phyloP scores from a whole-genome alignment of 371 early-diverging fungal species.

The Cokeromyces recurvatus region DNA sequence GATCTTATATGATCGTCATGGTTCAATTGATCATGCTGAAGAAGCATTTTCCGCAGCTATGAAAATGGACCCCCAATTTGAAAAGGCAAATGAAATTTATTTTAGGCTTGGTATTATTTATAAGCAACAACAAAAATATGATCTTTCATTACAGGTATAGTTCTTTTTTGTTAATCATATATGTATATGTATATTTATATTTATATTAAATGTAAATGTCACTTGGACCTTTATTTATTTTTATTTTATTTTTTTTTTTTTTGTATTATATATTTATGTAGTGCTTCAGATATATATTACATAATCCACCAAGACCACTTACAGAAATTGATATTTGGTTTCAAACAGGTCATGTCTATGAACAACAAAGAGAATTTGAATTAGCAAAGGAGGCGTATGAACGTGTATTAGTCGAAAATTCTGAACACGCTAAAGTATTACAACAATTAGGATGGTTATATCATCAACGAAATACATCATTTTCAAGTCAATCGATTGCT shows the following conservation, averaged over 20 bases:
- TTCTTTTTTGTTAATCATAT: too few species aligned
- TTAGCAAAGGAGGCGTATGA: constrained; percentile 93
- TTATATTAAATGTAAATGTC: too few species aligned
- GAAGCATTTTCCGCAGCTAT: constrained; percentile 90
- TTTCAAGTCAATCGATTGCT: constrained; percentile 81
- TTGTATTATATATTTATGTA: too few species aligned
- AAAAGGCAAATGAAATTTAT: constrained; percentile 93
- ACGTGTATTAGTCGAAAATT: constrained; percentile 80
- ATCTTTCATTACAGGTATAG: constrained; percentile 69
- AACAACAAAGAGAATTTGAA: constrained; percentile 87
- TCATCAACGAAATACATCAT: constrained; percentile 78
- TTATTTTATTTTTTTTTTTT: too few species aligned
- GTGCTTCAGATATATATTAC: constrained; percentile 87
- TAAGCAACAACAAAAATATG: constrained; percentile 87
- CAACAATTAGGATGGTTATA: constrained; percentile 97
- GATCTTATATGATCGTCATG: constrained; percentile 92
- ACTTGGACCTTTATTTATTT: neutral
- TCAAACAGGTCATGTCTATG: constrained; percentile 93
- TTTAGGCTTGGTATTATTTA: constrained; percentile 94
- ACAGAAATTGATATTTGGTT: constrained; percentile 93
- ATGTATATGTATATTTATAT: neutral
- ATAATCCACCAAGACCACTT: constrained; percentile 83
- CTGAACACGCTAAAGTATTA: constrained; percentile 92
- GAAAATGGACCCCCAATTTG: constrained; percentile 80
- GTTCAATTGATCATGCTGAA: constrained; percentile 91